Conservation (phyloP, 2,329 filamentous ascomycete genomes). For the Diaporthe sp. region DNA sequence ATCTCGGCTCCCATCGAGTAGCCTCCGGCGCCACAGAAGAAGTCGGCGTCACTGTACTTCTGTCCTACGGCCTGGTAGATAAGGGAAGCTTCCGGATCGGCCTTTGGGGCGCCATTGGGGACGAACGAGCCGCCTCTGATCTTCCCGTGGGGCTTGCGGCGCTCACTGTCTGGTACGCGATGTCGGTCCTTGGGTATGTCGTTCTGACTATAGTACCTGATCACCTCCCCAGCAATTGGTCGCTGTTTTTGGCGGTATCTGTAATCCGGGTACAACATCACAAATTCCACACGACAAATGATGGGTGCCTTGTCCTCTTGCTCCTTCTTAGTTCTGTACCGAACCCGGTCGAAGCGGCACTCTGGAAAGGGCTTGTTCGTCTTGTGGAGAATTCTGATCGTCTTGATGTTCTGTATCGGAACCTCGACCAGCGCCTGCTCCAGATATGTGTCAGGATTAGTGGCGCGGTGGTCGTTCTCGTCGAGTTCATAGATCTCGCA, state of each 20-base stretch:
- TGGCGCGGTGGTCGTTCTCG: slow-evolving; percentile 50
- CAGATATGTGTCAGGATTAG: slow-evolving; percentile 42
- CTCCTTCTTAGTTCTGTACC: slow-evolving; percentile 45
- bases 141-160: slow-evolving; percentile 51
- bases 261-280: slow-evolving; percentile 50
- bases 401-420: slow-evolving; percentile 52
- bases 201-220: slow-evolving; percentile 48
- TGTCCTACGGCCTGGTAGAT: slow-evolving; percentile 50
- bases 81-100: neutral
- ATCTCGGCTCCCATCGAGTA: slow-evolving; percentile 73
- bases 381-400: slow-evolving; percentile 59
- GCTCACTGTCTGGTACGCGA: slow-evolving; percentile 46
- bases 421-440: slow-evolving; percentile 61
- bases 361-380: slow-evolving; percentile 69
- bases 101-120: slow-evolving; percentile 43
- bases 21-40: slow-evolving; percentile 81
- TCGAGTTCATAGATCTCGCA: slow-evolving; percentile 59
- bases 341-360: slow-evolving; percentile 47
- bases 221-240: slow-evolving; percentile 53
- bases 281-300: slow-evolving; percentile 66
- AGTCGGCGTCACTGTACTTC: slow-evolving; percentile 78
- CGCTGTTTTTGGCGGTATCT: slow-evolving; percentile 43
- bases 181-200: slow-evolving; percentile 48
- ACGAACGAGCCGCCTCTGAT: slow-evolving; percentile 56
- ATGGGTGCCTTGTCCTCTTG: slow-evolving; percentile 54